These are phyloP conservation scores for Noccaea bulbosa DNA, from an alignment of 345 rosid species.

Conservation along the genomic window DNA sequence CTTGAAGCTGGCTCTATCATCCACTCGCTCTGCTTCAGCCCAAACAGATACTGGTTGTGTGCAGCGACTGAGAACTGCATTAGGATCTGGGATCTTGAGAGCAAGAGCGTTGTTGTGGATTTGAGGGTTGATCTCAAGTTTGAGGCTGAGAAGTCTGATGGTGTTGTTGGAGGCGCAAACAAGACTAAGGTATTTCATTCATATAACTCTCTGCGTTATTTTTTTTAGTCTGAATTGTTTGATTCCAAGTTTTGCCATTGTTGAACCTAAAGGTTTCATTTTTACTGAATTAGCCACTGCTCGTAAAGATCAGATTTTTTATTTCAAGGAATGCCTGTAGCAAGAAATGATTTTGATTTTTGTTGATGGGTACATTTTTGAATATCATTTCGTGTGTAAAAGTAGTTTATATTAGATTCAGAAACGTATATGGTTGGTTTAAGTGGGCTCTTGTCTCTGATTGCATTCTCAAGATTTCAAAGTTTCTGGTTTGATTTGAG, in stretches of 20 bases:
- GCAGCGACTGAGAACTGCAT: conserved; percentile 89
- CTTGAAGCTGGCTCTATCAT: conserved; percentile 79
- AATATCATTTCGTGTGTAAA: background rate
- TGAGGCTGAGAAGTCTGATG: conserved; percentile 81
- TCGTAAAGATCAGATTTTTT: background rate
- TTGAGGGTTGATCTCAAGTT: conserved; percentile 89
- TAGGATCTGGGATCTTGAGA: conserved; percentile 96
- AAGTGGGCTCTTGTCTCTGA: background rate
- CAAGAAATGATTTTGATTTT: too few species aligned
- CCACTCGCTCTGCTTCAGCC: conserved; percentile 80
- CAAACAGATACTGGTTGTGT: conserved; percentile 95
- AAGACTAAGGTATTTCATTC: conserved; percentile 59
- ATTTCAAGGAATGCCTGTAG: background rate
- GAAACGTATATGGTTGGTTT: background rate
- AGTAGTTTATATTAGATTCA: background rate
- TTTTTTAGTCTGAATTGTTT: background rate
- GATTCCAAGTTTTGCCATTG: too few species aligned
- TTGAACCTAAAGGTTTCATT: background rate
- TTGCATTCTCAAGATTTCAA: background rate
- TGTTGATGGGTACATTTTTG: too few species aligned
- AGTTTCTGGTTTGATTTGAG: conserved; percentile 4
- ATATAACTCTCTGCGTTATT: background rate
- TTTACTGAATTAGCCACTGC: background rate
- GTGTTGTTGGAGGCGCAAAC: conserved; percentile 42
- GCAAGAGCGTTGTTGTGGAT: conserved; percentile 89